These are phyloP conservation scores for Xylaria castorea DNA, from an alignment of 495 filamentous ascomycete genomes.

Conservation along the genomic window DNA sequence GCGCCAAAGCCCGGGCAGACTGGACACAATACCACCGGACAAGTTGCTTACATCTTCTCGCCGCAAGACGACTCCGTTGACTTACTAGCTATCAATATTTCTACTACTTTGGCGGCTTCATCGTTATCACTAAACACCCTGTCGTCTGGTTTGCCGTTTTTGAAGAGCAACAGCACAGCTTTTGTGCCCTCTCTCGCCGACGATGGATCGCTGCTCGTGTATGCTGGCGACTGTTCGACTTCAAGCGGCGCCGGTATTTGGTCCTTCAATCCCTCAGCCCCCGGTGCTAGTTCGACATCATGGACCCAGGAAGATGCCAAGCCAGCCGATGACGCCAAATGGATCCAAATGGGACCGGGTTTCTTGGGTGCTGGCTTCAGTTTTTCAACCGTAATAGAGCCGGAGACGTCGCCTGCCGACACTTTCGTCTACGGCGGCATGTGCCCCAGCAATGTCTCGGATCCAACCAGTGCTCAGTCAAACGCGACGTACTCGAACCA, in stretches of 20 bases:
- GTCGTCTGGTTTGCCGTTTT: conserved; percentile 70
- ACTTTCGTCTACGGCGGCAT: conserved; percentile 87
- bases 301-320: conserved; percentile 40
- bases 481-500: conserved; percentile 77
- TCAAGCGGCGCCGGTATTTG: conserved; percentile 47
- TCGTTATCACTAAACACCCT: conserved; percentile 63
- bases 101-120: conserved; percentile 57
- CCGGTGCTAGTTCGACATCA: conserved; percentile 30
- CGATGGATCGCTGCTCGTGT: conserved; percentile 70
- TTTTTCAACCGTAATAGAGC: conserved; percentile 67
- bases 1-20: conserved; percentile 52
- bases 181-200: conserved; percentile 70
- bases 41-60: conserved; percentile 66
- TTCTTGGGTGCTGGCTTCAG: conserved; percentile 70
- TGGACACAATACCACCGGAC: conserved; percentile 30
- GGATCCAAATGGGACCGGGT: conserved; percentile 59
- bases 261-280: conserved; percentile 42
- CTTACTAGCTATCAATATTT: conserved; percentile 71
- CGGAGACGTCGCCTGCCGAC: conserved; percentile 49
- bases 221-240: conserved; percentile 69
- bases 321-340: conserved; percentile 30
- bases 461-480: conserved; percentile 61
- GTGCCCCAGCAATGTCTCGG: conserved; percentile 67
- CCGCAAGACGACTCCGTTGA: conserved; percentile 52
- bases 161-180: conserved; percentile 51